phyloP scores from a whole-genome alignment of 2,329 filamentous ascomycete species.

The Fusarium gaditjirri region DNA sequence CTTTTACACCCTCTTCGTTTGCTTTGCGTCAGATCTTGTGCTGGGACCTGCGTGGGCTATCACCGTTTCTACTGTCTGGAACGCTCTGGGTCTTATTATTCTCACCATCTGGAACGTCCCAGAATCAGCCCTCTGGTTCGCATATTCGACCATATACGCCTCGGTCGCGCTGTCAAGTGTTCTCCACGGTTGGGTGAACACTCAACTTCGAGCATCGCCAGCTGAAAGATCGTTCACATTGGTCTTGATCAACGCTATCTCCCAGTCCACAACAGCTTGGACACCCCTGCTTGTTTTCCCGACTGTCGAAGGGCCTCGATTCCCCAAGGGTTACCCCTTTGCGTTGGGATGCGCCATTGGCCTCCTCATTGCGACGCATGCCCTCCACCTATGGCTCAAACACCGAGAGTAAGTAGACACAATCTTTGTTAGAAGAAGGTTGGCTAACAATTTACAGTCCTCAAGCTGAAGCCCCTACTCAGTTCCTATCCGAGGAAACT shows the following conservation, averaged over 20 bases:
- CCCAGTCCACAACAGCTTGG: slow-evolving; percentile 67
- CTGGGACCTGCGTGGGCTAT: slow-evolving; percentile 66
- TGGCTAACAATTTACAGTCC: not conserved
- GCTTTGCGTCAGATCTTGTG: slow-evolving; percentile 65
- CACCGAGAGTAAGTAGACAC: slow-evolving; percentile 28
- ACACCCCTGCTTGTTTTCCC: slow-evolving; percentile 63
- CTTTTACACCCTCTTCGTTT: slow-evolving; percentile 64
- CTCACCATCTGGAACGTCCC: slow-evolving; percentile 66
- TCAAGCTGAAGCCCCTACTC: not conserved
- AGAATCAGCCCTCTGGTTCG: slow-evolving; percentile 49
- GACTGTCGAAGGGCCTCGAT: slow-evolving; percentile 56
- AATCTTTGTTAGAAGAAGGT: too few species aligned
- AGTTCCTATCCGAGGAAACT: not conserved
- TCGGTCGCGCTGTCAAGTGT: slow-evolving; percentile 64
- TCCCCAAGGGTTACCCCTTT: slow-evolving; percentile 55
- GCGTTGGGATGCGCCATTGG: slow-evolving; percentile 49
- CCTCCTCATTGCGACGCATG: slow-evolving; percentile 43
- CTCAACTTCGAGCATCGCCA: slow-evolving; percentile 56
- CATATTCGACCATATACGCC: slow-evolving; percentile 59
- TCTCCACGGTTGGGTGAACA: slow-evolving; percentile 67
- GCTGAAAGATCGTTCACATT: slow-evolving; percentile 61
- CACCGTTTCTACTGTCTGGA: slow-evolving; percentile 60
- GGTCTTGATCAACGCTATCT: slow-evolving; percentile 62
- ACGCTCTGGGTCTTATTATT: slow-evolving; percentile 64
- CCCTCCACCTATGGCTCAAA: slow-evolving; percentile 37